Percentiles rank a stretch among this genome's conserved stretches.
Conservation (phyloP, 73 alveolate genomes). For the Paraurostyla sp. region DNA sequence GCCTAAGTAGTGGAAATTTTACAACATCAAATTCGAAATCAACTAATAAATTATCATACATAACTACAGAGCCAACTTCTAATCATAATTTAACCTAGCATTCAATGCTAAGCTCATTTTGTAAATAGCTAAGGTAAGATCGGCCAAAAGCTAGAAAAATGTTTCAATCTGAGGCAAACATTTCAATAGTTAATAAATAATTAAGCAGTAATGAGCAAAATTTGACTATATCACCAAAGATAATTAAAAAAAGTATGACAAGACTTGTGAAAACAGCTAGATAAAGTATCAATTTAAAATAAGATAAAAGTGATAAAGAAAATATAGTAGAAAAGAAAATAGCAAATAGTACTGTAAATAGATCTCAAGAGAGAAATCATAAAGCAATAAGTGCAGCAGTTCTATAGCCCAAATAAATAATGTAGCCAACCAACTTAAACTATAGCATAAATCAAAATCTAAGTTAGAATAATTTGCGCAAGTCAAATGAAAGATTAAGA, state of each 20-base stretch:
- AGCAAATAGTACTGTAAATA: too few species aligned
- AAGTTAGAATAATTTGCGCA: too few species aligned
- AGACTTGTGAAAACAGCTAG: not conserved
- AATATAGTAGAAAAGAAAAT: too few species aligned
- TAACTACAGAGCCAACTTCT: not conserved
- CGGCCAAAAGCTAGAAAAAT: not conserved
- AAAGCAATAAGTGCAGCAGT: too few species aligned
- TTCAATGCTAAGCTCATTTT: not conserved
- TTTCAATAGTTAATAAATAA: not conserved
- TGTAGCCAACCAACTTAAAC: too few species aligned
- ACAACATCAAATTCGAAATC: not conserved
- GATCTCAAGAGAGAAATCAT: too few species aligned
- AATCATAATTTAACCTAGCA: not conserved
- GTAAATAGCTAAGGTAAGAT: not conserved
- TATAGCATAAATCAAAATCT: too few species aligned
- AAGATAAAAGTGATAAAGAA: too few species aligned
- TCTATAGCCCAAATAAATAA: too few species aligned
- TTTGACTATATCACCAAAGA: not conserved
- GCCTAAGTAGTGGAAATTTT: not conserved
- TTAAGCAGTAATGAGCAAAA: not conserved
- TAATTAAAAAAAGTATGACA: not conserved
- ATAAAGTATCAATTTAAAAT: too few species aligned
- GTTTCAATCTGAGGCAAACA: constrained; percentile 6
- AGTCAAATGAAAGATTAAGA: too few species aligned
- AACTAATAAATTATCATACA: not conserved